Base-by-base conservation (phyloP, 164 flowering plant genomes). In the Macadamia integrifolia region DNA sequence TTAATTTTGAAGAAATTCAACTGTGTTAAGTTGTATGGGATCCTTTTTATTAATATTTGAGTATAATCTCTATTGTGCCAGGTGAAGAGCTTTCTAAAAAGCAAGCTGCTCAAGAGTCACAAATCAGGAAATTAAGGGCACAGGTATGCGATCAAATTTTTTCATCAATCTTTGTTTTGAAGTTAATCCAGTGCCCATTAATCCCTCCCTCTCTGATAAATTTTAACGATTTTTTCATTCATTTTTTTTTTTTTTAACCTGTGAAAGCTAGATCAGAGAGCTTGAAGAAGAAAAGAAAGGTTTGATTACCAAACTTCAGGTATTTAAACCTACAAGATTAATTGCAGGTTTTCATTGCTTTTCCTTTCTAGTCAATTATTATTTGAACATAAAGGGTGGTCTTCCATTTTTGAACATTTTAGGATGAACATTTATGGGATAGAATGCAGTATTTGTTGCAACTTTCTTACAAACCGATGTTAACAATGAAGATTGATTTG, bases 251-350 rank as follows among this genome's bases (percentile, higher is more conserved):
- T 23, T 23, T 23, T 23, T 23, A 23, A 23, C 71, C 67, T 57
- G 28, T 81, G 84, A 69, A 81, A 80, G 72, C 80, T 83, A 95
- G 99, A 83, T 91, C 71, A 86, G 98, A 80, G 99, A 95, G 82
- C 75, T 89, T 69, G 99, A 95, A 80, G 99, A 95, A 78, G 99
- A 95, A 80, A 95, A 92, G 87, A 93, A 95, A 83, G 92, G 93
- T 53, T 71, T 95, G 44, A 65, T 65, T 46, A 85, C 98, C 65
- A 95, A 86, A 77, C 89, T 95, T 83, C 97, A 95, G 99, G 99
- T 91, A 84, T 64, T 66, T 68, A 17, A 59, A 53, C 1, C 31
- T 42, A 9, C 61, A 35, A 60, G 35, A 44, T 29, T 29, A 44
- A 17, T 10, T 46, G 13, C 13, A 46, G 1, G 7, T 46, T 8